These are phyloP conservation scores for Penicillium subrubescens DNA, from an alignment of 495 filamentous ascomycete species.

Conservation along the genomic window DNA sequence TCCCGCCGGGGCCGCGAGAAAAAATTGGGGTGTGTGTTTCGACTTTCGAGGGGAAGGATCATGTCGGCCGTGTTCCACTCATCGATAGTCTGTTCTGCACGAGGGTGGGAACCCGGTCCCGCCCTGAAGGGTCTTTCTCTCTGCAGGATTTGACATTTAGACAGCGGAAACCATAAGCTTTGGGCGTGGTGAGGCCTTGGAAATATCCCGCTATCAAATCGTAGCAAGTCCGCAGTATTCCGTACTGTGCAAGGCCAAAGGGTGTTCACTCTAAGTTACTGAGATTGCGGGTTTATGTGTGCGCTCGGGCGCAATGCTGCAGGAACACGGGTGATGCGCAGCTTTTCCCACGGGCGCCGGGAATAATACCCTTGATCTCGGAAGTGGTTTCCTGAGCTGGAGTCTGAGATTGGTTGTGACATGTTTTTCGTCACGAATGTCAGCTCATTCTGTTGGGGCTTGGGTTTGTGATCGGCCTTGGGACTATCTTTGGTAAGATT, in stretches of 20 bases:
- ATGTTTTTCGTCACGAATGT: background rate
- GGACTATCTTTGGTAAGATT: background rate
- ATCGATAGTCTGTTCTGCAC: constrained; percentile 4
- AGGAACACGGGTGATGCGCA: constrained; percentile 11
- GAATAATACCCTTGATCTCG: background rate
- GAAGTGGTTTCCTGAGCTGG: background rate
- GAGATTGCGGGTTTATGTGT: background rate
- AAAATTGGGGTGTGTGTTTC: constrained; percentile 3
- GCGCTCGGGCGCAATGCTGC: constrained; percentile 7
- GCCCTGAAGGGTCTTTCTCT: background rate
- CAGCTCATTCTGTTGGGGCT: constrained; percentile 4
- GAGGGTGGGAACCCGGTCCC: constrained; percentile 17
- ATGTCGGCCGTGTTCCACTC: background rate
- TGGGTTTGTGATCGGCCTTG: constrained; percentile 13
- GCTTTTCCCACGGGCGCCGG: background rate
- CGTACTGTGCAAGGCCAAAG: no score
- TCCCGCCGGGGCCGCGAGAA: background rate
- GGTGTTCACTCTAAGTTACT: no score
- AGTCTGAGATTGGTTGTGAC: constrained; percentile 11
- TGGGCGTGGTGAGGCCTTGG: constrained; percentile 4
- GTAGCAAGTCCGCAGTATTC: background rate
- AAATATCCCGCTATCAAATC: background rate
- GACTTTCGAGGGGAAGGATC: background rate
- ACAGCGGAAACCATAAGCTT: background rate
- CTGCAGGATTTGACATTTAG: constrained; percentile 11